Percentiles rank a stretch among this genome's conserved stretches.
These are phyloP conservation scores for Phyllosticta ampelicida DNA, from an alignment of 2,329 filamentous ascomycete species.

Conservation along the genomic window DNA sequence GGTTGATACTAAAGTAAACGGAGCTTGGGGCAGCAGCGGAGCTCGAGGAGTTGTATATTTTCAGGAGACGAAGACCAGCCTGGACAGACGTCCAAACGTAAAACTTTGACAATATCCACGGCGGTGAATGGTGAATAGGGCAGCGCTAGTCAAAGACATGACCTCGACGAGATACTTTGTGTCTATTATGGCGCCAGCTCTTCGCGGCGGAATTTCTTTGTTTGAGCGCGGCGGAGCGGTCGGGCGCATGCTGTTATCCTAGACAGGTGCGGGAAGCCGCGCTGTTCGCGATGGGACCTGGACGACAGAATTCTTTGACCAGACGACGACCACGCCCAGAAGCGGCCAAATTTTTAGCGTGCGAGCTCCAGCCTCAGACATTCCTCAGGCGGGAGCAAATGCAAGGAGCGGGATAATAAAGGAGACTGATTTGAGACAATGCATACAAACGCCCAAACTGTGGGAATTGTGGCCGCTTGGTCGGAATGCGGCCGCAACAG, in stretches of 20 bases:
- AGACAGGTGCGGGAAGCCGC: constrained; percentile 21
- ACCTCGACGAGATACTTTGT: constrained; percentile 20
- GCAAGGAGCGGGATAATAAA: constrained; percentile 26
- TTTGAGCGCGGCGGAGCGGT: constrained; percentile 15
- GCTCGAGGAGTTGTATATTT: background rate
- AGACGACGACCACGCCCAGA: constrained; percentile 16
- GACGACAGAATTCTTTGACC: constrained; percentile 8
- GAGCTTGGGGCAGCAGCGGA: background rate
- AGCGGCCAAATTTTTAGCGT: constrained; percentile 22
- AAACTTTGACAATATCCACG: background rate
- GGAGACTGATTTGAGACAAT: constrained; percentile 11
- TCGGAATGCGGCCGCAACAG: constrained; percentile 8
- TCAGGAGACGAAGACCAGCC: constrained; percentile 1
- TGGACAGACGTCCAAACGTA: constrained; percentile 1
- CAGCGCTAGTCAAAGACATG: constrained; percentile 10
- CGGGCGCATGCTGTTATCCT: constrained; percentile 26
- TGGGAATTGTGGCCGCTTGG: constrained; percentile 9
- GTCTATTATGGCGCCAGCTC: constrained; percentile 20
- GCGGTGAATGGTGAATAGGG: constrained; percentile 10
- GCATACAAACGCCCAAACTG: constrained; percentile 10
- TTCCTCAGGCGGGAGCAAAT: constrained; percentile 18
- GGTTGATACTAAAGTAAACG: background rate
- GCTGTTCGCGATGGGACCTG: constrained; percentile 16
- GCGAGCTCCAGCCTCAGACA: constrained; percentile 23
- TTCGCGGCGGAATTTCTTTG: constrained; percentile 16